Evolutionary conservation across 257 asterid species (phyloP).

Genomic region (Petrea volubilis): DNA sequence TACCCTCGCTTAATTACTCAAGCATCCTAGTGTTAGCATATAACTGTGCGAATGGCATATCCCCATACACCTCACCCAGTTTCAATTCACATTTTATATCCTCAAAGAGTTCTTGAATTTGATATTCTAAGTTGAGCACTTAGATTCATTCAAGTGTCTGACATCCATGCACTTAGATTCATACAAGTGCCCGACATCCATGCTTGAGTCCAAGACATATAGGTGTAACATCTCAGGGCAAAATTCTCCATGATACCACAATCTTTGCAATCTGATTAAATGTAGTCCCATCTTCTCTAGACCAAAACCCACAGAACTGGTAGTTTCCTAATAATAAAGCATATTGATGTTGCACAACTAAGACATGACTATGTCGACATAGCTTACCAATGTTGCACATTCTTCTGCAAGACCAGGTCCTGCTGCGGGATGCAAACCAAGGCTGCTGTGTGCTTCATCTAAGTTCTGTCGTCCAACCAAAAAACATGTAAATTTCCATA

Average conservation of each 20-base stretch:
- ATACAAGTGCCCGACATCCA: too few species aligned
- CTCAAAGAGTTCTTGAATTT: neutral
- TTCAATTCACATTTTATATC: neutral
- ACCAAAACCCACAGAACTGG: neutral
- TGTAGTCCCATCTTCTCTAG: neutral
- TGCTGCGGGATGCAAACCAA: conserved; percentile 97
- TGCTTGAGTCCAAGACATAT: neutral
- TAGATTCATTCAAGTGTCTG: too few species aligned
- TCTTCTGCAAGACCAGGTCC: conserved; percentile 98
- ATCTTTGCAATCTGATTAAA: neutral
- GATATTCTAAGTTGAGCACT: neutral
- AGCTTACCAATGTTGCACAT: conserved; percentile 53
- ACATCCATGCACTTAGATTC: too few species aligned
- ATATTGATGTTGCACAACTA: neutral
- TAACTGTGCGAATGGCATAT: conserved; percentile 5
- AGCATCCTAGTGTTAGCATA: neutral
- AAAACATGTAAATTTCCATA: conserved; percentile 19
- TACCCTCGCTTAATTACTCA: neutral
- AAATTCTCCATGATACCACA: conserved; percentile 1
- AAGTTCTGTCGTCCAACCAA: conserved; percentile 59
- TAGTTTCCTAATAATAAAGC: neutral
- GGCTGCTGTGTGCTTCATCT: conserved; percentile 98
- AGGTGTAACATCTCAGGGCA: conserved; percentile 5
- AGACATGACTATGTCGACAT: conserved; percentile 25
- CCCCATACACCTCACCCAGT: neutral